Evolutionary conservation across 2,329 filamentous ascomycete species (phyloP).

Genomic region (Talaromyces albobiverticillius): DNA sequence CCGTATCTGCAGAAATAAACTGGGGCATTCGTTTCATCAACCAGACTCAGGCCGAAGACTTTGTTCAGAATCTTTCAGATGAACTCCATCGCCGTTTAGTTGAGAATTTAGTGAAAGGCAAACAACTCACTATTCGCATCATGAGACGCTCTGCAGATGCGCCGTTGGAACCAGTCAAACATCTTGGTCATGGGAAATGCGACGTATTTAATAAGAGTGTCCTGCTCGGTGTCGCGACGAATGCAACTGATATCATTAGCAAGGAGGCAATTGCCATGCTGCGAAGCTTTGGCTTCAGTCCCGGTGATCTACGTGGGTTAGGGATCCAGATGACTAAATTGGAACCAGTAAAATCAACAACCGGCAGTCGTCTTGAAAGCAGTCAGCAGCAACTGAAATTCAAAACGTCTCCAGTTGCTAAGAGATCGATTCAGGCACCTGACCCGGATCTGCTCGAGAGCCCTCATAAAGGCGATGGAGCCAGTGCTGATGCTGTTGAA

Average conservation of each 20-base stretch:
- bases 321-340: conserved; percentile 93
- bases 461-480: conserved; percentile 34
- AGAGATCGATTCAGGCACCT: conserved; percentile 19
- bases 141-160: conserved; percentile 86
- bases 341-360: conserved; percentile 66
- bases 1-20: conserved; percentile 94
- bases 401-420: conserved; percentile 42
- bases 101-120: conserved; percentile 82
- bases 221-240: conserved; percentile 78
- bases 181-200: conserved; percentile 91
- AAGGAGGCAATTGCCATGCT: conserved; percentile 85
- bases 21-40: conserved; percentile 96
- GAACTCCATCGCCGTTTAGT: conserved; percentile 78
- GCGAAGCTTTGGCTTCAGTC: conserved; percentile 75
- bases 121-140: conserved; percentile 87
- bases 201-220: conserved; percentile 90
- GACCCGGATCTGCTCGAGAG: conserved; percentile 52
- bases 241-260: conserved; percentile 66
- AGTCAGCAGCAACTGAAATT: conserved; percentile 81
- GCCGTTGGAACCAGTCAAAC: conserved; percentile 86
- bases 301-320: conserved; percentile 88
- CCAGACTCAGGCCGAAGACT: conserved; percentile 90
- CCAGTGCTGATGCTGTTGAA: conserved; percentile 21
- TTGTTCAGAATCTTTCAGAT: conserved; percentile 77
- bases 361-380: conserved; percentile 57